phyloP scores from a whole-genome alignment of 345 rosid species.

The Citrus unshiu region DNA sequence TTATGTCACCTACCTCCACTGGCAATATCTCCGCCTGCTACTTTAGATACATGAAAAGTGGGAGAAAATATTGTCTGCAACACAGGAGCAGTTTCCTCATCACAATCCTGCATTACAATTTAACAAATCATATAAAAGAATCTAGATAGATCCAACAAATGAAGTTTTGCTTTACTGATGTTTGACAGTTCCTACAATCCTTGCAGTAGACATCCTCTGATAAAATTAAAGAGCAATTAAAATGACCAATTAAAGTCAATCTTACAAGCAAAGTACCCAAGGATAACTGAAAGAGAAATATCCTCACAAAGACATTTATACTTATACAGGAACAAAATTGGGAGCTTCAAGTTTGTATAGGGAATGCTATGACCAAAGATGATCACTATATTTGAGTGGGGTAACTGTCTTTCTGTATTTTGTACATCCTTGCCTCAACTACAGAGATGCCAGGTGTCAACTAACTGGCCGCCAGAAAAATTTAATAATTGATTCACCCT shows the following conservation, averaged over 20 bases:
- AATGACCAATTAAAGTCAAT: not conserved
- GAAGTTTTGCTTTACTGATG: not conserved
- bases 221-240: not conserved
- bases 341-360: not conserved
- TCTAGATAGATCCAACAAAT: not conserved
- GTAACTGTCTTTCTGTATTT: not conserved
- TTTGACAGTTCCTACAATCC: not conserved
- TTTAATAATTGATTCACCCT: not conserved
- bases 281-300: not conserved
- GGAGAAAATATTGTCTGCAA: slow-evolving; percentile 64
- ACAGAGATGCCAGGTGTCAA: not conserved
- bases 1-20: slow-evolving; percentile 36
- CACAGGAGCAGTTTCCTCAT: slow-evolving; percentile 29
- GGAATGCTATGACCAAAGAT: not conserved
- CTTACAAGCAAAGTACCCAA: not conserved
- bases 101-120: slow-evolving; percentile 34
- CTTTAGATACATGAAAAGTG: slow-evolving; percentile 45
- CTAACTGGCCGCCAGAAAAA: not conserved
- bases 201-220: not conserved
- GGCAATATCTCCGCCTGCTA: slow-evolving; percentile 30
- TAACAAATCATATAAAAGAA: slow-evolving; percentile 14
- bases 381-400: not conserved
- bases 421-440: not conserved
- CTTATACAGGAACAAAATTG: not conserved
- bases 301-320: not conserved